Evolutionary conservation across 192 early-diverging fungal genomes (phyloP).

Genomic region (Coemansia sp.): DNA sequence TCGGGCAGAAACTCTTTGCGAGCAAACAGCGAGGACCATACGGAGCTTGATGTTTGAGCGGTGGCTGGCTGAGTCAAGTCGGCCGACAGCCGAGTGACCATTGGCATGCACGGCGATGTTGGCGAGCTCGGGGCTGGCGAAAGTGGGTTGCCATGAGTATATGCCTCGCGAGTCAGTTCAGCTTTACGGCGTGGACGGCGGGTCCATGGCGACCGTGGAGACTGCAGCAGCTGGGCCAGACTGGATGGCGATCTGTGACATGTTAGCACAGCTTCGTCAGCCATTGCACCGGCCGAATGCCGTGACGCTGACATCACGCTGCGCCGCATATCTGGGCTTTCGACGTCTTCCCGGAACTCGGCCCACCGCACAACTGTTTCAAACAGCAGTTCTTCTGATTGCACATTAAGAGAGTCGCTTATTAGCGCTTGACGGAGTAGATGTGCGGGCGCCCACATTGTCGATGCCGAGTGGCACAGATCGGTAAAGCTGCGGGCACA

Average conservation of each 20-base stretch:
- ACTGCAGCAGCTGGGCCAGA: constrained; percentile 32
- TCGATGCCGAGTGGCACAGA: constrained; percentile 22
- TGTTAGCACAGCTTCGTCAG: constrained; percentile 40
- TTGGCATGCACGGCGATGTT: constrained; percentile 12
- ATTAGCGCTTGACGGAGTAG: constrained; percentile 37
- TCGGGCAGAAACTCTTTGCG: constrained; percentile 35
- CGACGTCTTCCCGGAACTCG: constrained; percentile 37
- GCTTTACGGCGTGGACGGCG: constrained; percentile 21
- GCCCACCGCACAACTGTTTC: constrained; percentile 46
- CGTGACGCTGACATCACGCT: not conserved
- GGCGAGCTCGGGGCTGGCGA: constrained; percentile 6
- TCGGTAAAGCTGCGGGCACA: constrained; percentile 45
- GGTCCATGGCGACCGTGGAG: constrained; percentile 25
- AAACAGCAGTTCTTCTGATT: constrained; percentile 43
- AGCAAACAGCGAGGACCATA: constrained; percentile 24
- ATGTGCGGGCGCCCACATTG: constrained; percentile 48
- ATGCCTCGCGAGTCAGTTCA: constrained; percentile 44
- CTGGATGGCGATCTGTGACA: constrained; percentile 49
- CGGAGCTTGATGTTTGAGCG: constrained; percentile 7
- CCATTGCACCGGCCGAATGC: not conserved
- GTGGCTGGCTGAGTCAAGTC: constrained; percentile 10
- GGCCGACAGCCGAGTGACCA: constrained; percentile 22
- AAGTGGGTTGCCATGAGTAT: constrained; percentile 5
- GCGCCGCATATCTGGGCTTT: not conserved
- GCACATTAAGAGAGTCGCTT: constrained; percentile 45